Evolutionary conservation across 1,284 basidiomycete species (phyloP).

Genomic region (Lentinula novae-zelandiae): DNA sequence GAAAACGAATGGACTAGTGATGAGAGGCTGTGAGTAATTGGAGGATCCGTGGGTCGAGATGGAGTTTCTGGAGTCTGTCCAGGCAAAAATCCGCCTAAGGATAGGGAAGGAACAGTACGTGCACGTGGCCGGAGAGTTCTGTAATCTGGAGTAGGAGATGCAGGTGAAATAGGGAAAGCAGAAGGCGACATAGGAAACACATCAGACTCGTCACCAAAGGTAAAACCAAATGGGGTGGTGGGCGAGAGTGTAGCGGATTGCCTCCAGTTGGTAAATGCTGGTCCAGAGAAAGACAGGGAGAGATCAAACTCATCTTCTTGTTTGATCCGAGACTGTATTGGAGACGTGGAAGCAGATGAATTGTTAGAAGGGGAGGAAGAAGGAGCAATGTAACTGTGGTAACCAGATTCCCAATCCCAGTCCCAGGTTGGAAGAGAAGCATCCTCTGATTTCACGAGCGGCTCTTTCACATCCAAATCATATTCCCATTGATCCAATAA

Average conservation of each 20-base stretch:
- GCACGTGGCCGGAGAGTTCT: conserved; percentile 20
- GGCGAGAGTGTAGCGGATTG: conserved; percentile 2
- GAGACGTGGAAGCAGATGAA: conserved; percentile 11
- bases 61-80: not conserved
- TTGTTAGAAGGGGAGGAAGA: conserved; percentile 2
- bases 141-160: conserved; percentile 16
- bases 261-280: conserved; percentile 13
- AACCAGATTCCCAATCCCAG: conserved; percentile 14
- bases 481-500: conserved; percentile 66
- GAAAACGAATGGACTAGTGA: conserved; percentile 13
- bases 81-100: not conserved
- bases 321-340: conserved; percentile 28
- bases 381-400: not conserved
- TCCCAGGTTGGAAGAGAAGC: conserved; percentile 6
- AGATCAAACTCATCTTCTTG: conserved; percentile 37
- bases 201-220: not conserved
- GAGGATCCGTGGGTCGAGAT: not conserved
- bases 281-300: conserved; percentile 9
- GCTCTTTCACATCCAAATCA: conserved; percentile 14
- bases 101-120: conserved; percentile 6
- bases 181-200: conserved; percentile 22
- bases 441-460: conserved; percentile 31
- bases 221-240: conserved; percentile 4
- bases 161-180: conserved; percentile 19
- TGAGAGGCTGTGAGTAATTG: conserved; percentile 5